Evolutionary conservation across 305 asterid genomes (phyloP).

Genomic region (Rubia peregrina): DNA sequence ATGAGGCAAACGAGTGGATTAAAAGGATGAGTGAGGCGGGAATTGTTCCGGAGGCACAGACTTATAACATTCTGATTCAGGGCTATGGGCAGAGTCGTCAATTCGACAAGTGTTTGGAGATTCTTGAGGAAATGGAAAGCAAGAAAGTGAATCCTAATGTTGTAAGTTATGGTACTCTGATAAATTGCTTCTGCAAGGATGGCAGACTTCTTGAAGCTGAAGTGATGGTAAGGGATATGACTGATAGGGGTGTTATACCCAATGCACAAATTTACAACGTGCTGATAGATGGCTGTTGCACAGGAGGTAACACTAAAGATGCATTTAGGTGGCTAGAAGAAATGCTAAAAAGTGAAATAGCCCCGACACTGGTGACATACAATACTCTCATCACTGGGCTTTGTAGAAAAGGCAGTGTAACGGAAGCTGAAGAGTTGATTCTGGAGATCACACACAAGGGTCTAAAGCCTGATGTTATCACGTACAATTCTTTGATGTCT

Average conservation of each 20-base stretch:
- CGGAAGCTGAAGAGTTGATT: slow-evolving; percentile 63
- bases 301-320: slow-evolving; percentile 36
- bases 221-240: slow-evolving; percentile 54
- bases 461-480: slow-evolving; percentile 13
- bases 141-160: slow-evolving; percentile 47
- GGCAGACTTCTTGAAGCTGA: slow-evolving; percentile 64
- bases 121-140: slow-evolving; percentile 69
- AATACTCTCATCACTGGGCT: slow-evolving; percentile 60
- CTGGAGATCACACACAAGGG: slow-evolving; percentile 37
- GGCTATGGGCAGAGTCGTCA: slow-evolving; percentile 49
- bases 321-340: slow-evolving; percentile 42
- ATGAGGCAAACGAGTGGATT: slow-evolving; percentile 48
- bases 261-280: slow-evolving; percentile 62
- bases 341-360: slow-evolving; percentile 35
- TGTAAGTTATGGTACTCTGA: slow-evolving; percentile 55
- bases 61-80: slow-evolving; percentile 17
- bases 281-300: slow-evolving; percentile 55
- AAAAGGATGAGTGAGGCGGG: slow-evolving; percentile 50
- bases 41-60: slow-evolving; percentile 41
- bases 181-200: slow-evolving; percentile 61
- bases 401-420: slow-evolving; percentile 41
- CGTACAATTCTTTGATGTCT: neutral
- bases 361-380: slow-evolving; percentile 63
- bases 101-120: slow-evolving; percentile 55
- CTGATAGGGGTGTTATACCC: slow-evolving; percentile 43